Base-by-base conservation (phyloP, 1,284 basidiomycete genomes). In the Ceratobasidium papillatum region DNA sequence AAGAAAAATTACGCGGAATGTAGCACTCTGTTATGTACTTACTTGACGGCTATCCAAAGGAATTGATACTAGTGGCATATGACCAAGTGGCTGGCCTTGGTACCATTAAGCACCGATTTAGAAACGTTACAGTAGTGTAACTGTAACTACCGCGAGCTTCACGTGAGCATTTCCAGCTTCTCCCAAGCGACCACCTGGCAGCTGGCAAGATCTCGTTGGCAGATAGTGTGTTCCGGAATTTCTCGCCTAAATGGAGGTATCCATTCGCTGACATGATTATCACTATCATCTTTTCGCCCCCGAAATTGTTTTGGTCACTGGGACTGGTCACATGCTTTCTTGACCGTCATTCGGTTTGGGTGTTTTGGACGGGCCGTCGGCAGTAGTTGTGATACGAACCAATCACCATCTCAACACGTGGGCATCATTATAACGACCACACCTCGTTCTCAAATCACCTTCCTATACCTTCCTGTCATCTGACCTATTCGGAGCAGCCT, bases 401-500 rank as follows among this genome's bases (percentile, higher is more conserved):
- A 61, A 61, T 61, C 17, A 17, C 38, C n/a, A 27, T 52, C 19
- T 30, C 51, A 61, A 7, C 59, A 52, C 51, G 34, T 61, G 59
- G 59, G 41, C 36, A 11, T 43, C 59, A 41, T 61, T 38, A 61
- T 61, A 22, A 43, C 2, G 17, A 5, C 36, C 7, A 8, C 38
- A 47, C 4, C 8, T 43, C 8, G 34, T 43, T 14, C 59, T 61
- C 51, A 7, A 19, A 7, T 17, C 12, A 5, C 19, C 30, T 34
- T 34, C 56, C 8, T 30, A 17, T 61, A 25, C 34, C 59, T 41
- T 32, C 49, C 32, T 22, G 22, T 52, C 64, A 54, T 66, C 34
- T 66, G 64, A 66, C 34, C 14, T 36, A 19, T 2, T 36, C 66
- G 66, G 66, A 69, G 52, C 66, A 69, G 66, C 27, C 34, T 69